These are phyloP conservation scores for Hymenoscyphus fructigenus DNA, from an alignment of 2,329 filamentous ascomycete genomes.

Conservation along the genomic window DNA sequence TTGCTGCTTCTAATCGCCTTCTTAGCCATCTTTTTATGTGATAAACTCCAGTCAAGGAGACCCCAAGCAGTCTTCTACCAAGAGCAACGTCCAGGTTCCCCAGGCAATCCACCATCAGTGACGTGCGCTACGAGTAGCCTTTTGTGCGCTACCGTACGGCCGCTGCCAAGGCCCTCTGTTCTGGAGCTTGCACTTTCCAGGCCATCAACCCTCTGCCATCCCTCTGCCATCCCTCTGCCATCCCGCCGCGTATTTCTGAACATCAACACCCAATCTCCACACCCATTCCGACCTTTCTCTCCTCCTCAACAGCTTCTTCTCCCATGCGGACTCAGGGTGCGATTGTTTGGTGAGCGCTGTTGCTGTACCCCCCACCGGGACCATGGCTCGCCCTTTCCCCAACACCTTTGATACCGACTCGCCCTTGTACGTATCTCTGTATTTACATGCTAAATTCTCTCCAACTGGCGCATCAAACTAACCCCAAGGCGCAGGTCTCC, in stretches of 20 bases:
- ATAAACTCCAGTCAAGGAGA: background rate
- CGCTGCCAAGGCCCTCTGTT: background rate
- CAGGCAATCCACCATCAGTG: conserved; percentile 6
- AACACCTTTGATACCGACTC: conserved; percentile 34
- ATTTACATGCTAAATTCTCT: background rate
- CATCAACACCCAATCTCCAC: background rate
- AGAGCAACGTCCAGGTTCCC: background rate
- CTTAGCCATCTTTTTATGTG: no score
- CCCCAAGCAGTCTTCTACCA: background rate
- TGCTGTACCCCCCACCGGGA: conserved; percentile 16
- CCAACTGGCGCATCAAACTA: conserved; percentile 12
- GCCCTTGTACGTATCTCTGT: conserved; percentile 27
- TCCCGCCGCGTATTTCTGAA: background rate
- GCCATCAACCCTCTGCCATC: background rate
- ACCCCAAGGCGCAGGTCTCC: conserved; percentile 24
- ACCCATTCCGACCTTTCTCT: background rate
- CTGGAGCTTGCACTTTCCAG: background rate
- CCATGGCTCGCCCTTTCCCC: conserved; percentile 36
- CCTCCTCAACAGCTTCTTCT: background rate
- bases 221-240: no score
- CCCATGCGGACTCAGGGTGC: background rate
- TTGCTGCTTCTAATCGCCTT: no score
- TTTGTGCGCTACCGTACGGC: no score
- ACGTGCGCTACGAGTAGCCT: background rate
- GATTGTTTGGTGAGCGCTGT: conserved; percentile 1